These are phyloP conservation scores for Cadophora gregata DNA, from an alignment of 2,329 filamentous ascomycete genomes.

Conservation along the genomic window DNA sequence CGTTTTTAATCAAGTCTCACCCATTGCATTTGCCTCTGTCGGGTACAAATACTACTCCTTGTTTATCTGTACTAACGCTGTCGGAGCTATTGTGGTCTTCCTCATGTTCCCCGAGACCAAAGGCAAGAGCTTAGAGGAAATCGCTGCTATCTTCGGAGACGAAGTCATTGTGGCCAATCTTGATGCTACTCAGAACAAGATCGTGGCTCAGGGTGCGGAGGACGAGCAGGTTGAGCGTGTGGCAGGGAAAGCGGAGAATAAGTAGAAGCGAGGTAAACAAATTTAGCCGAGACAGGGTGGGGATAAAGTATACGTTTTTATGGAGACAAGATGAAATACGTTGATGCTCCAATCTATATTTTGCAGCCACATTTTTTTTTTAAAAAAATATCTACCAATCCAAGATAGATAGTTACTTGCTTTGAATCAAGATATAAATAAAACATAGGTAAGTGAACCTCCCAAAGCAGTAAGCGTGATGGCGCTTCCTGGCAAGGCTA, in stretches of 20 bases:
- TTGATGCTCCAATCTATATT: too few relatives aligned
- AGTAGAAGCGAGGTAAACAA: conserved; percentile 16
- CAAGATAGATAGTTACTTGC: too few relatives aligned
- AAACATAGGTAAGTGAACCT: neutral
- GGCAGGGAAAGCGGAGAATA: neutral
- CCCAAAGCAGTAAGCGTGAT: neutral
- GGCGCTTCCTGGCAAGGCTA: neutral
- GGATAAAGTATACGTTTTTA: neutral
- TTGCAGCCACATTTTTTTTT: too few relatives aligned
- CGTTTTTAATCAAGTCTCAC: conserved; percentile 52
- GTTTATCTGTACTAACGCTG: conserved; percentile 56
- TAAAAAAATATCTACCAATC: too few relatives aligned
- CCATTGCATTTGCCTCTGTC: conserved; percentile 49
- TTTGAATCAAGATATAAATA: neutral
- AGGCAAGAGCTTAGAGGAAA: conserved; percentile 58
- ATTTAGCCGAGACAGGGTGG: neutral
- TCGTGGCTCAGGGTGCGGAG: neutral
- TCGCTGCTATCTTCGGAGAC: conserved; percentile 48
- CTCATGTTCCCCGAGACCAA: conserved; percentile 62
- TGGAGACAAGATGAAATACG: too few relatives aligned
- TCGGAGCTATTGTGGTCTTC: conserved; percentile 49
- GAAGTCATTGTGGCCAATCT: neutral
- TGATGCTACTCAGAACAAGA: neutral
- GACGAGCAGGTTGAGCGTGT: neutral
- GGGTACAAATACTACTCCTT: conserved; percentile 63